phyloP scores from a whole-genome alignment of 352 stramenopile genomes.

The Phytopythium ostracodes region DNA sequence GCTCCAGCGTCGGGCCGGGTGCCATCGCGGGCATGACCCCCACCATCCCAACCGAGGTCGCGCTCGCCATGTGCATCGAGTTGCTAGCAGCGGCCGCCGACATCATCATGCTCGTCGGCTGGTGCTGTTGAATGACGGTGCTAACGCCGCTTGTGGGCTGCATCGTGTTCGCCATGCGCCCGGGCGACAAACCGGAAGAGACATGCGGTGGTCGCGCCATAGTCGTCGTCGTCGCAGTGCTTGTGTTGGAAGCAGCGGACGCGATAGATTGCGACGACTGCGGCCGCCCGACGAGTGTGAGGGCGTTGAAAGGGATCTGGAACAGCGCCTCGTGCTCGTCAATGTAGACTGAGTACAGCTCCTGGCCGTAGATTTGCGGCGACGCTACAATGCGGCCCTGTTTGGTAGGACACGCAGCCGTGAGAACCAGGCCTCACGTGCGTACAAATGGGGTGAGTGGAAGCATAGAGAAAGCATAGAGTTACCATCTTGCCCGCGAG shows the following conservation, averaged over 20 bases:
- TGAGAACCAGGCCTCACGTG: background rate
- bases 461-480: background rate
- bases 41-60: background rate
- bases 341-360: constrained; percentile 82
- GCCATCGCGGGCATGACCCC: background rate
- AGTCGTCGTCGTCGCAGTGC: background rate
- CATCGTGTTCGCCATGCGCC: background rate
- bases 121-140: background rate
- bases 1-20: constrained; percentile 27
- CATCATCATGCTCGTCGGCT: background rate
- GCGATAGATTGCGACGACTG: background rate
- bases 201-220: background rate
- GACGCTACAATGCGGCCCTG: constrained; percentile 66
- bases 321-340: constrained; percentile 80
- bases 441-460: background rate
- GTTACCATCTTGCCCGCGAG: constrained; percentile 60
- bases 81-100: background rate
- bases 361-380: constrained; percentile 71
- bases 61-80: constrained; percentile 2
- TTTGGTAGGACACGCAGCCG: background rate
- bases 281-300: constrained; percentile 50
- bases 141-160: background rate
- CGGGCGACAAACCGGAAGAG: background rate
- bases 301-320: constrained; percentile 74
- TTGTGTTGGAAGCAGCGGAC: background rate